Conservation (phyloP, 2,329 filamentous ascomycete genomes). For the Aspergillus persii region DNA sequence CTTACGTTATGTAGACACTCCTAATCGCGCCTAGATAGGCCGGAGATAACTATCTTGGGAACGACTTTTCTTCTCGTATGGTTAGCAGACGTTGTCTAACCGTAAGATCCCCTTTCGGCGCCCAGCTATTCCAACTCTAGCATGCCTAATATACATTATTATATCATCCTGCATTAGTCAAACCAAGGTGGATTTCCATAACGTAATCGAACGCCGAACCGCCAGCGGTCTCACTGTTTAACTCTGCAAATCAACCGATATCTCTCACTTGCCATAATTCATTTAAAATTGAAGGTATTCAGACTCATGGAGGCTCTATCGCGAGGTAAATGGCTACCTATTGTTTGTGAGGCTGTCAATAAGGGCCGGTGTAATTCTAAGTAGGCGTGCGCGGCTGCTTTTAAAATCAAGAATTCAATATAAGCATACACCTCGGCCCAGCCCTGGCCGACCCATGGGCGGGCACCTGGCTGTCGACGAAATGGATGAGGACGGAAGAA, state of each 20-base stretch:
- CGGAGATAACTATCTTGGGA: too few species aligned
- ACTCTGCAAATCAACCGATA: not conserved
- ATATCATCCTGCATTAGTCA: too few species aligned
- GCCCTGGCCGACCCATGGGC: too few species aligned
- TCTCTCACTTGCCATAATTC: constrained; percentile 1
- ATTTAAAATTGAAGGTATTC: constrained; percentile 4
- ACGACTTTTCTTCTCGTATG: too few species aligned
- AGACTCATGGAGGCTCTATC: not conserved
- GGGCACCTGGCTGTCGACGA: too few species aligned
- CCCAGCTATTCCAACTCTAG: too few species aligned
- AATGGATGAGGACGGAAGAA: not conserved
- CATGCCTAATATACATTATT: too few species aligned
- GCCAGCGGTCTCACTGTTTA: not conserved
- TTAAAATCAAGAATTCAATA: not conserved
- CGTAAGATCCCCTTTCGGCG: too few species aligned
- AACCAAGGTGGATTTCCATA: not conserved
- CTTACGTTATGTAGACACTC: too few species aligned
- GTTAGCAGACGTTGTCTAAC: too few species aligned
- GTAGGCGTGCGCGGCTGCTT: not conserved
- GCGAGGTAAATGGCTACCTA: not conserved
- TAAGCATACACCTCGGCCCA: too few species aligned
- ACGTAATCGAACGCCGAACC: not conserved
- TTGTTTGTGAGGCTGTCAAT: not conserved
- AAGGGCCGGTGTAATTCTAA: not conserved
- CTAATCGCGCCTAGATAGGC: too few species aligned